These are phyloP conservation scores for Pharnaceum exiguum DNA, from an alignment of 148 eudicot genomes.

Conservation along the genomic window DNA sequence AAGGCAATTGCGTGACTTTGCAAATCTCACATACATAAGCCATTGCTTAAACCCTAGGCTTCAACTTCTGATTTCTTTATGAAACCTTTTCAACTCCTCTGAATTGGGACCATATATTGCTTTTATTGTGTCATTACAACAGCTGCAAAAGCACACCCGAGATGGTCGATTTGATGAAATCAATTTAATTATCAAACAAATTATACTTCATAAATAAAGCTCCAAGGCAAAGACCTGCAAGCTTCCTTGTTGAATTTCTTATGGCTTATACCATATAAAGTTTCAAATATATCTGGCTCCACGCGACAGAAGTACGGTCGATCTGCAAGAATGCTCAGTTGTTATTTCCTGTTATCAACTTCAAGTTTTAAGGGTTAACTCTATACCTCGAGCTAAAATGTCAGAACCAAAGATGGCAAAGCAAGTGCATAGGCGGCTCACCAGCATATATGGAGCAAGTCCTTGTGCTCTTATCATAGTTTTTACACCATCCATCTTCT, in stretches of 20 bases:
- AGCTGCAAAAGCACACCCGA: constrained; percentile 31
- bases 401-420: neutral
- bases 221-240: constrained; percentile 51
- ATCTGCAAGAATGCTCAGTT: constrained; percentile 33
- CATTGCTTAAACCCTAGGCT: neutral
- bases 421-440: constrained; percentile 13
- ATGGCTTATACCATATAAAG: constrained; percentile 64
- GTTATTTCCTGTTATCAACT: neutral
- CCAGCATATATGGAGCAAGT: constrained; percentile 82
- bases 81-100: constrained; percentile 51
- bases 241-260: constrained; percentile 83
- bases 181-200: neutral
- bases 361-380: neutral
- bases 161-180: neutral
- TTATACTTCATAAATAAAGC: neutral
- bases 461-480: constrained; percentile 65
- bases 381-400: neutral
- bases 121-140: constrained; percentile 60
- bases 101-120: constrained; percentile 51
- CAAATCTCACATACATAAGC: neutral
- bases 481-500: constrained; percentile 88
- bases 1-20: neutral
- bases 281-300: constrained; percentile 59
- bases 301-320: constrained; percentile 95
- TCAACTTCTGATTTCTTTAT: constrained; percentile 45